A percentile compares a stretch with the other conserved stretches of the same genome.
Evolutionary conservation across 2,329 filamentous ascomycete genomes (phyloP).

Genomic region (Raffaelea ambrosiae): DNA sequence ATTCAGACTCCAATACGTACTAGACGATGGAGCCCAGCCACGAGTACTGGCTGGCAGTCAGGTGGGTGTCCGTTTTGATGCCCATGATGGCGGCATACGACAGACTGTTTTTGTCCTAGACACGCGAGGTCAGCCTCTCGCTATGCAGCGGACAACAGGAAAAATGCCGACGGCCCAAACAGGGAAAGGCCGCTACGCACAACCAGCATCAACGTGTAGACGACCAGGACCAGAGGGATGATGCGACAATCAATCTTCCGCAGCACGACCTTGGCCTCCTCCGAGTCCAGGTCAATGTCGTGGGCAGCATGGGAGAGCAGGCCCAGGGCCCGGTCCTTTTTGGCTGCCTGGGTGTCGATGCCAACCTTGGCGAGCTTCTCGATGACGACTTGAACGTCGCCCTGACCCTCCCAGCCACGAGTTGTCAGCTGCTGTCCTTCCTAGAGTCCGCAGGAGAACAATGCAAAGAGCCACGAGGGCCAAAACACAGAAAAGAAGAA

Average conservation of each 20-base stretch:
- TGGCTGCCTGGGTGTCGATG: not conserved
- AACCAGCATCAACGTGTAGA: conserved; percentile 1
- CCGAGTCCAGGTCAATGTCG: not conserved
- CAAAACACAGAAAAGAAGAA: too few relatives aligned
- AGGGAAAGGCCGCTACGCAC: too few relatives aligned
- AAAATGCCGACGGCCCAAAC: too few relatives aligned
- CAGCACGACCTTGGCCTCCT: not conserved
- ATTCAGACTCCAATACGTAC: too few relatives aligned
- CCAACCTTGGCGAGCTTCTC: not conserved
- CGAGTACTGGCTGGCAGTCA: conserved; percentile 48
- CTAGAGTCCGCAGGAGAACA: too few relatives aligned
- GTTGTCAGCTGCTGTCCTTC: too few relatives aligned
- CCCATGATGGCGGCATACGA: conserved; percentile 59
- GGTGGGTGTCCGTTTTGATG: conserved; percentile 46
- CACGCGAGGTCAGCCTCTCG: too few relatives aligned
- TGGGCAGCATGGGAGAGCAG: not conserved
- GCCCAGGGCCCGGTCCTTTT: not conserved
- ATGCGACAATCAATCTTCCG: not conserved
- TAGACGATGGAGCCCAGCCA: conserved; percentile 42
- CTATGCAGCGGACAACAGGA: not conserved
- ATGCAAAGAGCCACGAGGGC: too few relatives aligned
- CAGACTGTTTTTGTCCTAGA: conserved; percentile 39
- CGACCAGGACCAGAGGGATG: not conserved
- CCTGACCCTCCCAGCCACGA: not conserved
- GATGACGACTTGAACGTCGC: not conserved